These are phyloP conservation scores for Salix arbutifolia DNA, from an alignment of 345 rosid species.

Conservation along the genomic window DNA sequence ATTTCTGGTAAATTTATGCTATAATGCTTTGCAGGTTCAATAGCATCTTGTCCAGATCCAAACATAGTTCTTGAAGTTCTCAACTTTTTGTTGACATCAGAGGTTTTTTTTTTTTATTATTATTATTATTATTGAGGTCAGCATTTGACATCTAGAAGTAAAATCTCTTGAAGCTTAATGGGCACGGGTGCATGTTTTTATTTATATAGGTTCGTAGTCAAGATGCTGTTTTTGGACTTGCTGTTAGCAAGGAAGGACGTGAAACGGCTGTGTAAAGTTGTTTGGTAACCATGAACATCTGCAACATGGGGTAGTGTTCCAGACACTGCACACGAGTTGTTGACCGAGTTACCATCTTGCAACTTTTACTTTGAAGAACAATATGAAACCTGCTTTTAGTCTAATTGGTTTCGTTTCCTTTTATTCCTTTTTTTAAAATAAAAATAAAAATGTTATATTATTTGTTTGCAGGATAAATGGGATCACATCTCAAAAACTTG, in stretches of 20 bases:
- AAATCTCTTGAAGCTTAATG: neutral
- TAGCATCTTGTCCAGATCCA: constrained; percentile 67
- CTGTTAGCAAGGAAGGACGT: constrained; percentile 77
- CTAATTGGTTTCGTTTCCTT: neutral
- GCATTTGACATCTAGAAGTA: neutral
- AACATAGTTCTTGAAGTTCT: constrained; percentile 60
- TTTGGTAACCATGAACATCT: neutral
- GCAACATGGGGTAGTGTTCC: no score
- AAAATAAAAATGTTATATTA: neutral
- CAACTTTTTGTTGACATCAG: constrained; percentile 63
- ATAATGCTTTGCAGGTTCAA: constrained; percentile 47
- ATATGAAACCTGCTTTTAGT: neutral
- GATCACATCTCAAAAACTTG: constrained; percentile 56
- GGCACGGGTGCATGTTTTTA: neutral
- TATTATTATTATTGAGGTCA: neutral
- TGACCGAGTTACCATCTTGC: neutral
- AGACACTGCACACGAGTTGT: no score
- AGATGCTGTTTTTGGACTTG: constrained; percentile 72
- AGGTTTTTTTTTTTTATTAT: constrained; percentile 32
- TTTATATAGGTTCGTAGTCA: constrained; percentile 72
- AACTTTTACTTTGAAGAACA: neutral
- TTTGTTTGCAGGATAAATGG: constrained; percentile 63
- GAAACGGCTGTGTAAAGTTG: constrained; percentile 71
- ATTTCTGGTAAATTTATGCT: neutral
- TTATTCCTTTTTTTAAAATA: neutral